Evolutionary conservation across 2,329 filamentous ascomycete genomes (phyloP), one percentile per base, ranked within the genome.

Genomic region (Fusarium nurragi): DNA sequence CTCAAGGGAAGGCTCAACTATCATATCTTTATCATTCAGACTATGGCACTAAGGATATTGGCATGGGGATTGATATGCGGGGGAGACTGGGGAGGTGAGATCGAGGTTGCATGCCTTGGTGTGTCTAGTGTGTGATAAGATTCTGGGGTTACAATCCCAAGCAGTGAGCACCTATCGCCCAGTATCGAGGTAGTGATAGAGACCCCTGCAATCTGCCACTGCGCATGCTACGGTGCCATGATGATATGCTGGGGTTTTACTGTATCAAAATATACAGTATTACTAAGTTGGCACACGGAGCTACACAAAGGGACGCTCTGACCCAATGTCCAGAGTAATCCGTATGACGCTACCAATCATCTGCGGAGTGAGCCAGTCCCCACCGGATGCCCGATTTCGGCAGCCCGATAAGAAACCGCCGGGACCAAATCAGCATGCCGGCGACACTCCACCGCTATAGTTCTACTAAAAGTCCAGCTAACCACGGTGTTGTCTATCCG

Each of bases 341-440:
- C 32, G 32, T 18, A 45, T 13, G n/a, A 32, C 19, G 12, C 19
- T 28, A 6, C 9, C 2, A 16, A 8, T 5, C 23, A 38, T 13
- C 18, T 4, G n/a, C 13, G 6, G 2, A 11, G 9, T 18, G 19
- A 28, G 25, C 28, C 11, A 32, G 22, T 25, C 23, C 16, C n/a
- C 49, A 54, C 25, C 39, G n/a, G 32, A 48, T 41, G n/a, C 5
- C 54, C 41, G 40, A 10, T 37, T 23, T 56, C 36, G 51, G 54
- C 28, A 22, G 25, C 11, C 40, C 34, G 48, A 4, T 0, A 3
- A 34, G 11, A n/a, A 53, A 45, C 21, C 9, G 6, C 30, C 37
- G 54, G 34, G 8, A 12, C 14, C 38, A 60, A 19, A 60, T 60
- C 26, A 53, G 44, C 25, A 16, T 25, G n/a, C 54, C 54, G 56